Conservation (phyloP, 257 asterid species). For the Echites panduratus region DNA sequence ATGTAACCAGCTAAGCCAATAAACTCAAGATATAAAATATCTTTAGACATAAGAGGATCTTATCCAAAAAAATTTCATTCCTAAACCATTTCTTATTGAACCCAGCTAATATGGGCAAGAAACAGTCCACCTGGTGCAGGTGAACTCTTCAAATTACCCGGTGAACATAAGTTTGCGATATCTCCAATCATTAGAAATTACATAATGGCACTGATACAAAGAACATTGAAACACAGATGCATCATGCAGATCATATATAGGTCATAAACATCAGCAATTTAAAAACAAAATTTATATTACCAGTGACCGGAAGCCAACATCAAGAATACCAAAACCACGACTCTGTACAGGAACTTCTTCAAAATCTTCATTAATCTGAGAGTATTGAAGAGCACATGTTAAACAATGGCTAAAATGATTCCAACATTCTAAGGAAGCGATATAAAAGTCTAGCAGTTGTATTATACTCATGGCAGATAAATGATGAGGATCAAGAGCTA, state of each 20-base stretch:
- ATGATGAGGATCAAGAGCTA: background rate
- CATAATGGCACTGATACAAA: background rate
- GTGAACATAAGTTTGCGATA: background rate
- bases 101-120: background rate
- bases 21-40: too few relatives aligned
- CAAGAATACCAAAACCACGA: conserved; percentile 90
- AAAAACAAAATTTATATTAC: conserved; percentile 20
- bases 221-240: background rate
- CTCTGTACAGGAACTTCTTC: conserved; percentile 72
- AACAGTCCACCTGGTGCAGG: background rate
- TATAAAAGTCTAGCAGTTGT: background rate
- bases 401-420: conserved; percentile 3
- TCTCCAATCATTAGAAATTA: background rate
- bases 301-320: conserved; percentile 80
- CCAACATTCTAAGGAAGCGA: background rate
- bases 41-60: background rate
- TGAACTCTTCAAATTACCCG: background rate
- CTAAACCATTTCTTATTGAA: background rate
- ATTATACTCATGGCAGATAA: background rate
- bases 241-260: background rate
- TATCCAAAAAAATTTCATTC: background rate
- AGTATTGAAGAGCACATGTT: conserved; percentile 8
- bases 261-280: background rate
- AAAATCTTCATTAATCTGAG: conserved; percentile 72
- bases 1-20: too few relatives aligned